Evolutionary conservation across 352 stramenopile genomes (phyloP), one percentile per base, ranked within the genome.

Genomic region (Pythium aphanidermatum): DNA sequence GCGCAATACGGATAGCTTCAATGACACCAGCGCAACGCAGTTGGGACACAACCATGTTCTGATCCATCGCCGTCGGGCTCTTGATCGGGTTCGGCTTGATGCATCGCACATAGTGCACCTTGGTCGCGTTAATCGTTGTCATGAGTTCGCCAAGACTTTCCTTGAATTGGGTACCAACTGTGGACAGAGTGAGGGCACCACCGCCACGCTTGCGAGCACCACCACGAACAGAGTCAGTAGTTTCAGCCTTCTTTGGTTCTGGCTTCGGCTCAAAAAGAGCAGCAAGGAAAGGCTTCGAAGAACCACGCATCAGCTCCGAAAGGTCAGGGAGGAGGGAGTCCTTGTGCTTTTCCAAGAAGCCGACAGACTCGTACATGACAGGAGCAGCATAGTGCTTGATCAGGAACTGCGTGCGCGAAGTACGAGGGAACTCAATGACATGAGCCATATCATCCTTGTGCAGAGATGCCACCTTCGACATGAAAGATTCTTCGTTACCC

Each of bases 71-170:
- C 1, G 53, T 69, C 7, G 82, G 47, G 56, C 96, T 96, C 60
- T 99, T 97, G 26, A 96, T 86, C 62, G 97, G 84, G 69, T 99
- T 99, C 0, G 97, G 96, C 74, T 99, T 99, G 49, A 99, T 97
- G 68, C 97, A 99, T 29, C 96, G 84, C 38, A 99, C 95, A 58
- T 99, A 99, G 60, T 99, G 96, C 13, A 97, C 94, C 44, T 96
- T 85, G 0, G 95, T 98, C 5, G 72, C 71, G 55, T 97, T 88
- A 25, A 99, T 93, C 28, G 90, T 97, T n/a, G 76, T 85, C 58
- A 99, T 96, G 34, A 99, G 74, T 46, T 95, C 74, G 11, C 61
- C 74, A 9, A 99, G 65, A 64, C 96, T 96, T 37, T 91, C 78
- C 43, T 95, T 95, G 66, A 99, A 98, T 58, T 98, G 83, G 13